Evolutionary conservation across 768 basidiomycete genomes (phyloP).

Genomic region (Bullera alba): DNA sequence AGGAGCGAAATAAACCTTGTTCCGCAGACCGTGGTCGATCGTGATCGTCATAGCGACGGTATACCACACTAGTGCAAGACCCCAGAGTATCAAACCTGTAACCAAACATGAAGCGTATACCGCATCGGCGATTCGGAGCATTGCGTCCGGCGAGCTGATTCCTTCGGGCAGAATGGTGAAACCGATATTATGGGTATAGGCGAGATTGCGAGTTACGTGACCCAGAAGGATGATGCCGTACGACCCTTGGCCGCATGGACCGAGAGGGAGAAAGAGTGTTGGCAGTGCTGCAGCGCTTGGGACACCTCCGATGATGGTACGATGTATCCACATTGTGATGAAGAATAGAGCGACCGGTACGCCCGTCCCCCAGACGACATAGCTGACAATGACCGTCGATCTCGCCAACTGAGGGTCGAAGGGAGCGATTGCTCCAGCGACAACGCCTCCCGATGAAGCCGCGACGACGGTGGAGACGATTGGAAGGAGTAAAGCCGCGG

Average conservation of each 20-base stretch:
- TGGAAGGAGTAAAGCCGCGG: conserved; percentile 65
- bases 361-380: conserved; percentile 53
- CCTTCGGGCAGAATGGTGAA: conserved; percentile 5
- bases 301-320: conserved; percentile 50
- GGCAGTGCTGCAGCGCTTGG: conserved; percentile 17
- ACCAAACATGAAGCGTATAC: conserved; percentile 27
- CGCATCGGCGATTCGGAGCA: conserved; percentile 17
- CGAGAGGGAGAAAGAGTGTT: conserved; percentile 63
- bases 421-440: conserved; percentile 52
- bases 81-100: conserved; percentile 41
- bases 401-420: conserved; percentile 53
- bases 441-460: conserved; percentile 59
- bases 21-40: conserved; percentile 11
- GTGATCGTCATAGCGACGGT: conserved; percentile 29
- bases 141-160: neutral
- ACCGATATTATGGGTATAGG: conserved; percentile 9
- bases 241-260: conserved; percentile 63
- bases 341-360: conserved; percentile 61
- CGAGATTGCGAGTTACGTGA: conserved; percentile 19
- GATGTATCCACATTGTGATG: conserved; percentile 58
- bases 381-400: conserved; percentile 54
- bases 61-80: conserved; percentile 40
- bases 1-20: conserved; percentile 16
- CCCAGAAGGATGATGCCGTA: conserved; percentile 40
- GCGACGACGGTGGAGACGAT: conserved; percentile 67